Evolutionary conservation across 192 early-diverging fungal genomes (phyloP).

Genomic region (Thamnidium elegans): DNA sequence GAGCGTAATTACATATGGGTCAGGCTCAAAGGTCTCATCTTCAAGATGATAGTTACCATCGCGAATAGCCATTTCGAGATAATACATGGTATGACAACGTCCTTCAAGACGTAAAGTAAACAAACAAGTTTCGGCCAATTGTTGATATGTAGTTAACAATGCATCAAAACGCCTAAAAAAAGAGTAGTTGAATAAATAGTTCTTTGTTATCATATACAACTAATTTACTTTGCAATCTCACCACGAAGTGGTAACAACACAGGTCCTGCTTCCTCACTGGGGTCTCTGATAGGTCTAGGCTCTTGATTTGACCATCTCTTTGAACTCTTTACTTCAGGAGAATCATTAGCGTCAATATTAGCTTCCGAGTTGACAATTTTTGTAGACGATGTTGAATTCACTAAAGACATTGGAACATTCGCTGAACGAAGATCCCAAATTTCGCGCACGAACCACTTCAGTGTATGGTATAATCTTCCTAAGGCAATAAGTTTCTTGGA

Average conservation of each 20-base stretch:
- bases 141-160: slow-evolving; percentile 60
- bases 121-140: slow-evolving; percentile 75
- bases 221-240: slow-evolving; percentile 43
- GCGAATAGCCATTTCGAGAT: slow-evolving; percentile 83
- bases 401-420: not conserved
- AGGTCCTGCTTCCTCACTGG: slow-evolving; percentile 2
- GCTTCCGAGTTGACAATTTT: not conserved
- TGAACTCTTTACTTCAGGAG: slow-evolving; percentile 20
- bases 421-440: slow-evolving; percentile 47
- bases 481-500: slow-evolving; percentile 67
- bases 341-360: not conserved
- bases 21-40: slow-evolving; percentile 78
- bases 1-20: slow-evolving; percentile 80
- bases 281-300: not conserved
- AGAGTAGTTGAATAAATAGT: not conserved
- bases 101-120: slow-evolving; percentile 83
- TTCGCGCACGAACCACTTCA: slow-evolving; percentile 70
- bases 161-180: slow-evolving; percentile 46
- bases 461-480: slow-evolving; percentile 77
- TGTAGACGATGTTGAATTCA: not conserved
- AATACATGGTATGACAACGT: slow-evolving; percentile 82
- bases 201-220: no score
- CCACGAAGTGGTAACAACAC: slow-evolving; percentile 39
- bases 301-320: slow-evolving; percentile 27
- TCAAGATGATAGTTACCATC: slow-evolving; percentile 85